Conservation (phyloP, 2,329 filamentous ascomycete species). For the Sporothrix schenckii region DNA sequence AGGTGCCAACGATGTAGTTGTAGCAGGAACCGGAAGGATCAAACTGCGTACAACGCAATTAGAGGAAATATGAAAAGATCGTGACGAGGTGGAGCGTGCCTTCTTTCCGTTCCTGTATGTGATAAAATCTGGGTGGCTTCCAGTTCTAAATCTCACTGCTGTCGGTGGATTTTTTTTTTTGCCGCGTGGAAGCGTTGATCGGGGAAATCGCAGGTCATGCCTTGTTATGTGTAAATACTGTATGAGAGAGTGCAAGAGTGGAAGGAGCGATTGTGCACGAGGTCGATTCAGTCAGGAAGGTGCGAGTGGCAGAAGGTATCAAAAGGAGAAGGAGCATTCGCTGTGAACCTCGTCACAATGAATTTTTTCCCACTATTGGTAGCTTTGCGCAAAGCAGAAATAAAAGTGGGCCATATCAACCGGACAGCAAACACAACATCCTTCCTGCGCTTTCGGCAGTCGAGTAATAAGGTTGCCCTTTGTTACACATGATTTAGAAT, state of each 20-base stretch:
- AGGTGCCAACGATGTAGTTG: constrained; percentile 14
- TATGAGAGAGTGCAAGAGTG: not conserved
- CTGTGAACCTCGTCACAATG: constrained; percentile 10
- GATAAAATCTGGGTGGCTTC: not conserved
- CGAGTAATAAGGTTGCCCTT: not conserved
- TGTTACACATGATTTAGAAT: not conserved
- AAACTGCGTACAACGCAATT: not conserved
- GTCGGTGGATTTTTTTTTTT: not conserved
- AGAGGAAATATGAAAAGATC: not conserved
- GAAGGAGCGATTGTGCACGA: constrained; percentile 23
- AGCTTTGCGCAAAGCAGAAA: constrained; percentile 24
- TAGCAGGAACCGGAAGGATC: not conserved
- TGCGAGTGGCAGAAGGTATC: not conserved
- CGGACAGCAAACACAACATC: not conserved
- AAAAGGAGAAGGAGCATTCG: constrained; percentile 21
- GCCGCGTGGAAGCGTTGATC: not conserved
- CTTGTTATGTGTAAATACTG: not conserved
- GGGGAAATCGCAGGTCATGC: not conserved
- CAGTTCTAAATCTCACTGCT: not conserved
- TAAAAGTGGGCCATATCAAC: constrained; percentile 15
- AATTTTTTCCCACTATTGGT: constrained; percentile 23
- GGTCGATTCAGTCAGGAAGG: constrained; percentile 9
- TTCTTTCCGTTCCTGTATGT: constrained; percentile 1
- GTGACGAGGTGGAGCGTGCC: not conserved
- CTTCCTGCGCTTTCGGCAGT: too few relatives aligned